phyloP scores from a whole-genome alignment of 2,329 filamentous ascomycete species.

The Parafenestella ontariensis region DNA sequence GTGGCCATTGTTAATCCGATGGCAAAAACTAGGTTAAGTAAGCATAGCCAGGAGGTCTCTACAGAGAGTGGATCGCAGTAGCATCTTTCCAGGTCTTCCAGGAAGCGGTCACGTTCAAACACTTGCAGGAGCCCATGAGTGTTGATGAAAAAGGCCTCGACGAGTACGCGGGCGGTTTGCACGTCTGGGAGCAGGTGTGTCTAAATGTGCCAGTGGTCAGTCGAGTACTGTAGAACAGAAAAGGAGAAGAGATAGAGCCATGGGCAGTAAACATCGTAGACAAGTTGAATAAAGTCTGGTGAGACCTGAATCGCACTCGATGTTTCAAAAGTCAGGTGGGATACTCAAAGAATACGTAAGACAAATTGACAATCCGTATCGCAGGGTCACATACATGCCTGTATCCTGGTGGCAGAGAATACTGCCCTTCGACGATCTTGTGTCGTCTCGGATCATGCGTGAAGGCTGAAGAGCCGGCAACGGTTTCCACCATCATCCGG shows the following conservation, averaged over 20 bases:
- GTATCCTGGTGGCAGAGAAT: constrained; percentile 55
- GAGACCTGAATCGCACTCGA: background rate
- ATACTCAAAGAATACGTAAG: background rate
- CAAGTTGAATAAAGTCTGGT: background rate
- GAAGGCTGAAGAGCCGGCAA: constrained; percentile 63
- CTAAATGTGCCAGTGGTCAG: background rate
- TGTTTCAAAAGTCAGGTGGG: background rate
- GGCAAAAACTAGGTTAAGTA: constrained; percentile 68
- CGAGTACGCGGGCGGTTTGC: constrained; percentile 61
- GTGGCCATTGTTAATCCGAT: constrained; percentile 67
- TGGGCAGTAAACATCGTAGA: background rate
- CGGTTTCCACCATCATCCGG: constrained; percentile 65
- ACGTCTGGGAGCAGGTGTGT: constrained; percentile 64
- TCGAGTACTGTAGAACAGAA: background rate
- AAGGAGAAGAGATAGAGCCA: background rate
- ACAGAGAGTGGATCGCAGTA: constrained; percentile 62
- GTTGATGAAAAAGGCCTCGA: constrained; percentile 68
- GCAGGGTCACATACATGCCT: constrained; percentile 38
- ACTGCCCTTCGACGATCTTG: constrained; percentile 63
- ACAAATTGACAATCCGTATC: background rate
- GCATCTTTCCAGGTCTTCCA: constrained; percentile 59
- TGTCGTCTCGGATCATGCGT: constrained; percentile 65
- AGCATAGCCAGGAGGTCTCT: constrained; percentile 62
- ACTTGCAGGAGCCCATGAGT: constrained; percentile 68
- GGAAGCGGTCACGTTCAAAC: constrained; percentile 62